phyloP scores from a whole-genome alignment of 2,329 filamentous ascomycete species.

The Cryoendolithus antarcticus region DNA sequence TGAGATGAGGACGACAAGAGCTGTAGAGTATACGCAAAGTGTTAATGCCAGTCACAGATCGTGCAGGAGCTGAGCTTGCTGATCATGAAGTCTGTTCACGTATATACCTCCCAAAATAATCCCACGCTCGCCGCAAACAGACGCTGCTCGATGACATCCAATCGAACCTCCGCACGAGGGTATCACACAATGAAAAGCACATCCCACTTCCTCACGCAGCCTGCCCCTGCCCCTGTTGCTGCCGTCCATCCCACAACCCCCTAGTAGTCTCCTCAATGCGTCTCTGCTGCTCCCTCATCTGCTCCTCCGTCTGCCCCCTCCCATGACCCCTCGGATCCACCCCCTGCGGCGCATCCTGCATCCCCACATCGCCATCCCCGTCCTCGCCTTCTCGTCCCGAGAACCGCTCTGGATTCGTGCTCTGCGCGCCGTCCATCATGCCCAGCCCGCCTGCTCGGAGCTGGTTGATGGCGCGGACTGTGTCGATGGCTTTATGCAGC shows the following conservation, averaged over 20 bases:
- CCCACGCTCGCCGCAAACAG: too few species aligned
- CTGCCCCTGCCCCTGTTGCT: constrained; percentile 4
- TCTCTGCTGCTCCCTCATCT: constrained; percentile 48
- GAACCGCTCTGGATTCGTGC: constrained; percentile 36
- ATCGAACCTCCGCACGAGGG: too few species aligned
- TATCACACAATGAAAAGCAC: too few species aligned
- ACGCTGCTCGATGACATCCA: too few species aligned
- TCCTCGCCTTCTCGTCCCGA: neutral
- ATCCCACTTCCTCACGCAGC: constrained; percentile 1
- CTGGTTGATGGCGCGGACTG: constrained; percentile 56
- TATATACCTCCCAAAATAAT: too few species aligned
- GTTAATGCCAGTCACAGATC: too few species aligned
- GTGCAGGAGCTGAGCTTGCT: too few species aligned
- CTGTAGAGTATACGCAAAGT: too few species aligned
- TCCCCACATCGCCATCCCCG: constrained; percentile 3
- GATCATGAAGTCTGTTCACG: too few species aligned
- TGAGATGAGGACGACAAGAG: too few species aligned
- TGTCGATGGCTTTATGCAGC: constrained; percentile 56
- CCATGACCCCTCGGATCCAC: constrained; percentile 48
- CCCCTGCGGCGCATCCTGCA: constrained; percentile 17
- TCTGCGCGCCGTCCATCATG: constrained; percentile 47
- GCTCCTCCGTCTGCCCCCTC: constrained; percentile 48
- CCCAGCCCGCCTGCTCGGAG: constrained; percentile 46
- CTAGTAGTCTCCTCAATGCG: constrained; percentile 46
- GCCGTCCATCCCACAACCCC: constrained; percentile 37